Percentiles rank a stretch among this genome's conserved stretches.
These are phyloP conservation scores for Lyophyllum semitale DNA, from an alignment of 768 basidiomycete genomes.

Conservation along the genomic window DNA sequence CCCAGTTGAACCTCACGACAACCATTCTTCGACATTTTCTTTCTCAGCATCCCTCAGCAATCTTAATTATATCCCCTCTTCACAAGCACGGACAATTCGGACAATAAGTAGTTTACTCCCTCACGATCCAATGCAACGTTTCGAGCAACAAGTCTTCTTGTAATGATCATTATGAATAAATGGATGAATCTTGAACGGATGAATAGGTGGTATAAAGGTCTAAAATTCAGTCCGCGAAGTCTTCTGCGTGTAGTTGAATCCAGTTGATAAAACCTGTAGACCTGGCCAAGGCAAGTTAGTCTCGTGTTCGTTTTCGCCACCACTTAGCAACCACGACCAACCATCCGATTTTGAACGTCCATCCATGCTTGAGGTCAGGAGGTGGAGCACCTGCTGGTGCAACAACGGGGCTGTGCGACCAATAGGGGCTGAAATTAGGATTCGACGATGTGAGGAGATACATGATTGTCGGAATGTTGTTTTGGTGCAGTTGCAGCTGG, in stretches of 20 bases:
- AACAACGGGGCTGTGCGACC: conserved; percentile 30
- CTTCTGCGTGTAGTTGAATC: conserved; percentile 22
- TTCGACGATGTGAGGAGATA: conserved; percentile 43
- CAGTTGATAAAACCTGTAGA: conserved; percentile 18
- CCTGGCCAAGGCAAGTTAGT: conserved; percentile 1
- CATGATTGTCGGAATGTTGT: conserved; percentile 34
- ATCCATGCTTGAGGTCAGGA: conserved; percentile 16
- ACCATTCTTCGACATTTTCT: not conserved
- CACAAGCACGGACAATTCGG: not conserved
- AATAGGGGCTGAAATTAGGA: conserved; percentile 34
- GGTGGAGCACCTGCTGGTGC: conserved; percentile 4
- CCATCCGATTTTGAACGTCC: conserved; percentile 25
- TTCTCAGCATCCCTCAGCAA: not conserved
- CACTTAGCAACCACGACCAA: not conserved
- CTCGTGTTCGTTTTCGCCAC: not conserved
- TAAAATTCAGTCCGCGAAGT: conserved; percentile 14
- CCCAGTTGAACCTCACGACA: not conserved
- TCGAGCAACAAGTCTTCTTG: too few relatives aligned
- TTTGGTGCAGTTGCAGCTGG: conserved; percentile 21
- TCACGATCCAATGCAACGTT: not conserved
- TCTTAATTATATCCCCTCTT: conserved; percentile 2
- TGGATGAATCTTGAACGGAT: too few relatives aligned
- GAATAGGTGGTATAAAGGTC: not conserved
- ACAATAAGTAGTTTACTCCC: not conserved
- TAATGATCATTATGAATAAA: too few relatives aligned